A percentile compares a stretch with the other conserved stretches of the same genome.
Evolutionary conservation across 495 filamentous ascomycete species (phyloP).

Genomic region (Aspergillus avenaceus): DNA sequence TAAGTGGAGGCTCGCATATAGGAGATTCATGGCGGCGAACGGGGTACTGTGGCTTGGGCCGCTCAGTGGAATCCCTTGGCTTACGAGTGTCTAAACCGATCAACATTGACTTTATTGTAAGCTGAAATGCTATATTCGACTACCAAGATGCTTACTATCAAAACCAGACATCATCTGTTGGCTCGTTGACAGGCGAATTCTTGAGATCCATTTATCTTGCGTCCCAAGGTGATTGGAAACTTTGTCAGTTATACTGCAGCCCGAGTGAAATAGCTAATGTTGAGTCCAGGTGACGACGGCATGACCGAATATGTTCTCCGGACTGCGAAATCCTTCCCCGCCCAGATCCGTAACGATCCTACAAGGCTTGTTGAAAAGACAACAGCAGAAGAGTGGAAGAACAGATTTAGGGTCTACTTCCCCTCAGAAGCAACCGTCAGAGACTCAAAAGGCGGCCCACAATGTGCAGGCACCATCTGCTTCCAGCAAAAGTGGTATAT

Average conservation of each 20-base stretch:
- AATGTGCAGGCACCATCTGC: slow-evolving; percentile 76
- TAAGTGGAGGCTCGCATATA: slow-evolving; percentile 52
- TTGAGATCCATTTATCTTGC: slow-evolving; percentile 70
- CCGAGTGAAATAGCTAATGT: neutral
- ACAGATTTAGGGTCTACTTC: slow-evolving; percentile 71
- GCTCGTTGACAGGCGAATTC: slow-evolving; percentile 64
- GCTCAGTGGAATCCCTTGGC: slow-evolving; percentile 53
- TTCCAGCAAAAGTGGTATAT: slow-evolving; percentile 67
- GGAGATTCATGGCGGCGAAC: slow-evolving; percentile 56
- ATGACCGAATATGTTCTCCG: slow-evolving; percentile 51
- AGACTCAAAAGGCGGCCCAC: slow-evolving; percentile 53
- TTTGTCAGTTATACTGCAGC: neutral
- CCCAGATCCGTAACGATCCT: slow-evolving; percentile 8
- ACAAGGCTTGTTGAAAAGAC: slow-evolving; percentile 20
- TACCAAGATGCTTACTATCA: neutral
- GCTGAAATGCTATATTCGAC: slow-evolving; percentile 7
- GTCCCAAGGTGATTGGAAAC: slow-evolving; percentile 54
- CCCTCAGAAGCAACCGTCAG: slow-evolving; percentile 71
- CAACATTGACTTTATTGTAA: slow-evolving; percentile 58
- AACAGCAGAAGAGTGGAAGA: slow-evolving; percentile 38
- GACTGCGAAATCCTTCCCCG: slow-evolving; percentile 22
- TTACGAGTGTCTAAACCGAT: slow-evolving; percentile 43
- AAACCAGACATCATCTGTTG: slow-evolving; percentile 69
- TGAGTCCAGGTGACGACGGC: slow-evolving; percentile 54
- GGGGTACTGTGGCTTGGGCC: slow-evolving; percentile 65